phyloP scores from a whole-genome alignment of 2,329 filamentous ascomycete species.

The Sordariomycetes sp. region DNA sequence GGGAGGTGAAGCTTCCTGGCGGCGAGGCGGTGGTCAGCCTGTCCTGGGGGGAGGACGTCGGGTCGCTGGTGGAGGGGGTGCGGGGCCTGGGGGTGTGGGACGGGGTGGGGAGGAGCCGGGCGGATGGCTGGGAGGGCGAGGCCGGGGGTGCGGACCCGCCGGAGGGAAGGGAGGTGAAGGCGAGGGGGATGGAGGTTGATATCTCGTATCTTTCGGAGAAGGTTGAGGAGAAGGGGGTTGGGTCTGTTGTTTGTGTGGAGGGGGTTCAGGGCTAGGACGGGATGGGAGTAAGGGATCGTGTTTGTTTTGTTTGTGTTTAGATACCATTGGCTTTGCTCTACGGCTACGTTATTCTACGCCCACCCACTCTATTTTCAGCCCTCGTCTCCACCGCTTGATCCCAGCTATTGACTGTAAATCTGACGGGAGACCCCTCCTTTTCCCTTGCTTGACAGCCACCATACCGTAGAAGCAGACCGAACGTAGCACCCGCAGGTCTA shows the following conservation, averaged over 20 bases:
- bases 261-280: background rate
- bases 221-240: slow-evolving; percentile 1
- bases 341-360: background rate
- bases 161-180: background rate
- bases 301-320: background rate
- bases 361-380: background rate
- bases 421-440: no score
- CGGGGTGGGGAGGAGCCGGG: slow-evolving; percentile 1
- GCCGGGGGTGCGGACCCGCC: background rate
- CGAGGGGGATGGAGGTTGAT: background rate
- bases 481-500: no score
- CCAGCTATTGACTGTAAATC: no score
- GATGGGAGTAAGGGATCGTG: background rate
- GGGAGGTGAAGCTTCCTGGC: slow-evolving; percentile 60
- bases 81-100: slow-evolving; percentile 10
- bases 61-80: background rate
- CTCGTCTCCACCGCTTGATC: background rate
- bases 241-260: slow-evolving; percentile 2
- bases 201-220: slow-evolving; percentile 2
- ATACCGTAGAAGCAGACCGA: no score
- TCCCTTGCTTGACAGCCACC: no score
- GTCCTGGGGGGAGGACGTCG: background rate
- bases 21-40: slow-evolving; percentile 26
- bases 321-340: background rate
- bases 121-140: background rate